These are phyloP conservation scores for Blastocystis sp. DNA, from an alignment of 352 stramenopile genomes.

Conservation along the genomic window DNA sequence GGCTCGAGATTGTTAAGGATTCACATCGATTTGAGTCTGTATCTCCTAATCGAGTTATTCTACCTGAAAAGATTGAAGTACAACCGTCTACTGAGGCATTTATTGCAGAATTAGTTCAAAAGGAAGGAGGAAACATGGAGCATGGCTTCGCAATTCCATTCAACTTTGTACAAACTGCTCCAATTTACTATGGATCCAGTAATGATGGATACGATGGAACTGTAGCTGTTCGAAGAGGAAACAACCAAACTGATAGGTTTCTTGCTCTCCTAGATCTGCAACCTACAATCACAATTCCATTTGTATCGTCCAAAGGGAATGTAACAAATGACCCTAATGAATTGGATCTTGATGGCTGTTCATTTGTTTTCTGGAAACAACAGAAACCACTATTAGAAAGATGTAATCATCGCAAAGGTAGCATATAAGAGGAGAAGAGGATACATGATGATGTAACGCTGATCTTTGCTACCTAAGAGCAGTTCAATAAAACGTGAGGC, in stretches of 20 bases:
- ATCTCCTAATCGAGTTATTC: slow-evolving; percentile 70
- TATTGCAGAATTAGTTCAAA: slow-evolving; percentile 67
- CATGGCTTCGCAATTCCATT: slow-evolving; percentile 64
- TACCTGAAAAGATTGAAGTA: slow-evolving; percentile 68
- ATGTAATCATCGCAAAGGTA: slow-evolving; percentile 40
- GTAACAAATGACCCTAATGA: slow-evolving; percentile 22
- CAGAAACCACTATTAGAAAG: background rate
- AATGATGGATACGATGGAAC: slow-evolving; percentile 23
- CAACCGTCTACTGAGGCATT: slow-evolving; percentile 65
- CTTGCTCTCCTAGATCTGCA: slow-evolving; percentile 81
- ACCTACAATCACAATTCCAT: slow-evolving; percentile 87
- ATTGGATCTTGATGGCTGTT: slow-evolving; percentile 38
- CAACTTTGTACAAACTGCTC: slow-evolving; percentile 75
- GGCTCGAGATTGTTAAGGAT: slow-evolving; percentile 82
- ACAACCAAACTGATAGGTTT: slow-evolving; percentile 87
- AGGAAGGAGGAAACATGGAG: slow-evolving; percentile 61
- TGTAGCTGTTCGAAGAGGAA: slow-evolving; percentile 69
- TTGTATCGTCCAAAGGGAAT: slow-evolving; percentile 54
- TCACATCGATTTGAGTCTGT: slow-evolving; percentile 79
- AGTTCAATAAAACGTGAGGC: slow-evolving; percentile 47
- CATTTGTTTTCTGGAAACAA: slow-evolving; percentile 4
- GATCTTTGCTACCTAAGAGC: slow-evolving; percentile 43
- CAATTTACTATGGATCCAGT: slow-evolving; percentile 67
- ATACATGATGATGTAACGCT: slow-evolving; percentile 62
- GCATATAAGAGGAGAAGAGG: slow-evolving; percentile 50